Evolutionary conservation across 2,329 filamentous ascomycete genomes (phyloP).

Genomic region (Fusarium siculi): DNA sequence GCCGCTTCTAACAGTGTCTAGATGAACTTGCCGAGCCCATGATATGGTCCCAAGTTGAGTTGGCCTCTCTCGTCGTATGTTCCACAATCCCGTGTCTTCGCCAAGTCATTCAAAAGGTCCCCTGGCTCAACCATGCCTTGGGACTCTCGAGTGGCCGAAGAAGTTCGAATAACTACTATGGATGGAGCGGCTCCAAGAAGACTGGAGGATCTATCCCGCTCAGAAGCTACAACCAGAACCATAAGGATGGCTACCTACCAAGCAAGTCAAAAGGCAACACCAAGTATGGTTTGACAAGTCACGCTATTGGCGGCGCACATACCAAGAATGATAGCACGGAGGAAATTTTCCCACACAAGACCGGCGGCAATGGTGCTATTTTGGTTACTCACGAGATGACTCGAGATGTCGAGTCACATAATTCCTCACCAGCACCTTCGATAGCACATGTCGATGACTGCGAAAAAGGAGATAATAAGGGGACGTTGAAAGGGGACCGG

Average conservation of each 20-base stretch:
- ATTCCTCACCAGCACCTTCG: conserved; percentile 12
- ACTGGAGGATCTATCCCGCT: conserved; percentile 25
- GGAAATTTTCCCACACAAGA: conserved; percentile 37
- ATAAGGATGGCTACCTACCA: conserved; percentile 18
- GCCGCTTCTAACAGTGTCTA: background rate
- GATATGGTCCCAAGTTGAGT: conserved; percentile 47
- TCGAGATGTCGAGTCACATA: conserved; percentile 25
- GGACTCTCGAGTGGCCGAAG: conserved; percentile 40
- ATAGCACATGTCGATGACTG: conserved; percentile 10
- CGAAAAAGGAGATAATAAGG: background rate
- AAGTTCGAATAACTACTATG: conserved; percentile 22
- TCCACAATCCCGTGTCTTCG: conserved; percentile 47
- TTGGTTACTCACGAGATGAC: conserved; percentile 32
- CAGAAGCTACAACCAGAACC: conserved; percentile 24
- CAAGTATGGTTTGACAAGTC: conserved; percentile 29
- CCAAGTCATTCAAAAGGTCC: conserved; percentile 38
- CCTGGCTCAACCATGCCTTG: conserved; percentile 44
- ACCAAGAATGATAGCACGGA: conserved; percentile 37
- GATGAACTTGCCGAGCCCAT: conserved; percentile 43
- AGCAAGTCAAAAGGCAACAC: conserved; percentile 14
- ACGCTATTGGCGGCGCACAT: conserved; percentile 26
- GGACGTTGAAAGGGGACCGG: no score
- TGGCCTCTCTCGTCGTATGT: conserved; percentile 48
- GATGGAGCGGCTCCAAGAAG: conserved; percentile 15
- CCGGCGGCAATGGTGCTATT: conserved; percentile 34